phyloP scores from a whole-genome alignment of 495 filamentous ascomycete genomes.

The Astrothelium subdiscretum region DNA sequence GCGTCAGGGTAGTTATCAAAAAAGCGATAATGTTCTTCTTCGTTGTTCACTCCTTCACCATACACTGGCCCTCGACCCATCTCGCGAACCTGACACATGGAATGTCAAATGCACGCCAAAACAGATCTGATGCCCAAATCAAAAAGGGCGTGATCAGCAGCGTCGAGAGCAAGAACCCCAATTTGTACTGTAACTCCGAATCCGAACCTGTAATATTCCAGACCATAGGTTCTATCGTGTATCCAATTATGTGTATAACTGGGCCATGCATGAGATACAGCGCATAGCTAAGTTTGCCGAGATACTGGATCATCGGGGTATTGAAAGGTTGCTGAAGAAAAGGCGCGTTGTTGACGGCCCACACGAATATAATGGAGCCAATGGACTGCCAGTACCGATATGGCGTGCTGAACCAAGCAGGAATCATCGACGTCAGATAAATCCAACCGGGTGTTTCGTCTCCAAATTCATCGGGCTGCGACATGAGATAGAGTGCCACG shows the following conservation, averaged over 20 bases:
- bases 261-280: constrained; percentile 20
- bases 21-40: too few species aligned
- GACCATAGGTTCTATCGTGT: not conserved
- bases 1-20: too few species aligned
- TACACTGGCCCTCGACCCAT: not conserved
- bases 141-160: not conserved
- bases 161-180: not conserved
- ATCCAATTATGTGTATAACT: constrained; percentile 2
- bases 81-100: not conserved
- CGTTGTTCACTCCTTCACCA: not conserved
- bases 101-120: not conserved
- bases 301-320: constrained; percentile 11
- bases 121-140: not conserved
- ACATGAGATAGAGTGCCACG: not conserved
- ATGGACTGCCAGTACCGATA: not conserved
- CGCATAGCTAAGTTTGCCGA: constrained; percentile 13
- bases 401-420: not conserved
- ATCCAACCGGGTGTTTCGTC: not conserved
- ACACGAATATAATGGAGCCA: not conserved
- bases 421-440: not conserved
- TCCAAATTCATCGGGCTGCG: not conserved
- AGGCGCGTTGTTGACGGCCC: not conserved
- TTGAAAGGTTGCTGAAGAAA: constrained; percentile 16
- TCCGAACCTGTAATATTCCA: not conserved
- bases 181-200: not conserved